Conservation (phyloP, 345 rosid genomes). For the Salix koriyanagi region DNA sequence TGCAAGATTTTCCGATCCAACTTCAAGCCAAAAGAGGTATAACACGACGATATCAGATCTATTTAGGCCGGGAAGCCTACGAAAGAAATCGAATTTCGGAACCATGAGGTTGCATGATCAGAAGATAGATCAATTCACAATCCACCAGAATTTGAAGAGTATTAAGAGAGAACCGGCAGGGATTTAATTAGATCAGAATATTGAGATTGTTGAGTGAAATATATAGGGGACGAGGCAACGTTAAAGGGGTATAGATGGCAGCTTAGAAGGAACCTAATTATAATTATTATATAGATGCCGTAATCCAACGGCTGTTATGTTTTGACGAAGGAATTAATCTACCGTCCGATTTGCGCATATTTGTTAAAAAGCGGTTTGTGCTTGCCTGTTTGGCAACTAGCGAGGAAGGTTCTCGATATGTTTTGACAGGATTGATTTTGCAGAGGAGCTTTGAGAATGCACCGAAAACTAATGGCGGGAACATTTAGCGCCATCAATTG, state of each 20-base stretch:
- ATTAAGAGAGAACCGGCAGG: background rate
- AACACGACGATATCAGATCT: background rate
- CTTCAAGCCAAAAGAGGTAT: background rate
- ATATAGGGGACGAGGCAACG: background rate
- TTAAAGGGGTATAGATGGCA: no score
- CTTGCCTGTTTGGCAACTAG: background rate
- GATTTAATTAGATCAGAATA: background rate
- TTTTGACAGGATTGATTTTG: background rate
- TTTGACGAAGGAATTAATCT: background rate
- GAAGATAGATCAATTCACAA: background rate
- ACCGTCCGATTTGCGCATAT: constrained; percentile 22
- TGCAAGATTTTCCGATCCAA: background rate
- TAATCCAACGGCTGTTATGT: constrained; percentile 23
- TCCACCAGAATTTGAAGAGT: background rate
- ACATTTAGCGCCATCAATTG: no score
- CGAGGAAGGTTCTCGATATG: constrained; percentile 12
- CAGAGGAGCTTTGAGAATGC: no score
- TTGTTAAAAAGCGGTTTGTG: background rate
- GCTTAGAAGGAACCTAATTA: background rate
- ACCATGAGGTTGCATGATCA: background rate
- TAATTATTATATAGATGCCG: background rate
- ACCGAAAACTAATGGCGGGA: no score
- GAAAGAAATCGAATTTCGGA: no score
- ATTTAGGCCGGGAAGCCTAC: no score
- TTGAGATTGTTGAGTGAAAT: no score